phyloP scores from a whole-genome alignment of 73 alveolate species.

The Effrenium voratum region DNA sequence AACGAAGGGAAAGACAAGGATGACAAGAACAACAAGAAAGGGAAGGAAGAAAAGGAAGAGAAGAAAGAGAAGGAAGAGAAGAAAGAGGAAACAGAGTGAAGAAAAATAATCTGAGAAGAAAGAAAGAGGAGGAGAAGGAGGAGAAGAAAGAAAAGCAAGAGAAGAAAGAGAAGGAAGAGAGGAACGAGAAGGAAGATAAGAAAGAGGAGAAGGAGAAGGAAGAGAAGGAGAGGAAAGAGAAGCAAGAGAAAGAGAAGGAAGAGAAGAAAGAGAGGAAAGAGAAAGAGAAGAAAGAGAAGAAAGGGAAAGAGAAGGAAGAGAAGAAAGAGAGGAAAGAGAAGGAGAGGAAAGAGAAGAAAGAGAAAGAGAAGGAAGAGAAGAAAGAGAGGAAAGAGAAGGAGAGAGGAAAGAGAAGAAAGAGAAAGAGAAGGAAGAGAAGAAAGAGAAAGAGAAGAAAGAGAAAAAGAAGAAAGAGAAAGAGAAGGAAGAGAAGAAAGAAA shows the following conservation, averaged over 20 bases:
- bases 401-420: not conserved
- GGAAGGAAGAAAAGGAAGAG: not conserved
- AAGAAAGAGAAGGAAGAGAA: too few species aligned
- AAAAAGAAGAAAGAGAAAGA: not conserved
- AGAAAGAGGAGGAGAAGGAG: not conserved
- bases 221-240: not conserved
- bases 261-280: not conserved
- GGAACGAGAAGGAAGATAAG: too few species aligned
- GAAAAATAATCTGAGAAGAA: too few species aligned
- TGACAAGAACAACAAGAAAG: not conserved
- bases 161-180: not conserved
- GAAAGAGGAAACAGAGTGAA: not conserved
- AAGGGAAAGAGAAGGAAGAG: not conserved
- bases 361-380: not conserved
- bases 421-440: not conserved
- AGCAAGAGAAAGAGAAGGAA: not conserved
- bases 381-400: not conserved
- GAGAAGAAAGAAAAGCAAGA: too few species aligned
- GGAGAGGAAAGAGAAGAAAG: not conserved
- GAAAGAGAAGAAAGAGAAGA: too few species aligned
- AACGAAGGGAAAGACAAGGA: not conserved
- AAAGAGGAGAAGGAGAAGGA: not conserved
- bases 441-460: not conserved
- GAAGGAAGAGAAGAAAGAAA: too few species aligned
- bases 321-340: not conserved